Conservation (phyloP, 768 basidiomycete species). For the Boletus reticulatus region DNA sequence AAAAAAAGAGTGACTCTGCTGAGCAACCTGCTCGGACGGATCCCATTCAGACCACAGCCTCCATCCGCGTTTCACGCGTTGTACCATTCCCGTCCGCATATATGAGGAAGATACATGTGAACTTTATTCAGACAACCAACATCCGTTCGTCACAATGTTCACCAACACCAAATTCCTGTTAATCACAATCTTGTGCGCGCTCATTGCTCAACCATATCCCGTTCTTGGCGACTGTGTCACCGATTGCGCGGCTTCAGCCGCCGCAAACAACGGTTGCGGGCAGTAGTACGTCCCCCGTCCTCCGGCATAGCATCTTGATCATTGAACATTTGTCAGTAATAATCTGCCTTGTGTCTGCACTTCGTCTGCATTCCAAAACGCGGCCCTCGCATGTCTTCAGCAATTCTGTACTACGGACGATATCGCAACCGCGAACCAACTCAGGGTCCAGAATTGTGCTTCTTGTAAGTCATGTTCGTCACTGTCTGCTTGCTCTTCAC, state of each 20-base stretch:
- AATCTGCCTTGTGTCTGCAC: slow-evolving; percentile 40
- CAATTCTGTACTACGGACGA: slow-evolving; percentile 36
- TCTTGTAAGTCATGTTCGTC: slow-evolving; percentile 2
- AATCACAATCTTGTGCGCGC: slow-evolving; percentile 7
- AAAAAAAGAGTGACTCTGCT: no score
- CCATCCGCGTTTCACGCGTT: no score
- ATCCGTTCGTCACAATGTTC: slow-evolving; percentile 12
- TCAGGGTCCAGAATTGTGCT: slow-evolving; percentile 37
- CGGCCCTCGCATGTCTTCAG: slow-evolving; percentile 32
- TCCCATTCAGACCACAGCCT: no score
- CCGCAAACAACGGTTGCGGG: not conserved
- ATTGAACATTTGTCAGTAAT: slow-evolving; percentile 26
- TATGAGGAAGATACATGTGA: no score
- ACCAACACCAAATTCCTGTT: slow-evolving; percentile 19
- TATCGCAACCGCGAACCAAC: slow-evolving; percentile 22
- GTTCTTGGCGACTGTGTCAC: slow-evolving; percentile 9
- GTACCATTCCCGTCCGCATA: no score
- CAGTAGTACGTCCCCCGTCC: slow-evolving; percentile 10
- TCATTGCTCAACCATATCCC: slow-evolving; percentile 21
- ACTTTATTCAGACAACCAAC: no score
- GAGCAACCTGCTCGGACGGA: no score
- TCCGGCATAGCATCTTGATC: not conserved
- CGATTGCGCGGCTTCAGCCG: slow-evolving; percentile 1
- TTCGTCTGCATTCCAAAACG: slow-evolving; percentile 35
- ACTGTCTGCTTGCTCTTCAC: not conserved